These are phyloP conservation scores for Clavariopsis aquatica DNA, from an alignment of 495 filamentous ascomycete species.

Conservation along the genomic window DNA sequence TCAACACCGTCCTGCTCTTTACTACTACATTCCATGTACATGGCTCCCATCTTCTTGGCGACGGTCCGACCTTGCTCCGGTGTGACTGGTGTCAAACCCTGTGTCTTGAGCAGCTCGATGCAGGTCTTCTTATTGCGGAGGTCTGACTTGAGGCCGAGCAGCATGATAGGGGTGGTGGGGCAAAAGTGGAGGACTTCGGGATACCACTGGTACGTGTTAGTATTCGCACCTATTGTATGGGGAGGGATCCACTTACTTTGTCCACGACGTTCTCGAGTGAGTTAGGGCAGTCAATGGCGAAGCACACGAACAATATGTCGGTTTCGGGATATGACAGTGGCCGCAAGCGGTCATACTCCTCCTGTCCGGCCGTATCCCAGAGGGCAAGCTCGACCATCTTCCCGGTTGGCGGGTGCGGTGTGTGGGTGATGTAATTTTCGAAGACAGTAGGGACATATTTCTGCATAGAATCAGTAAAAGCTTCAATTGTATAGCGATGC, in stretches of 20 bases:
- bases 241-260: slow-evolving; percentile 64
- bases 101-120: slow-evolving; percentile 96
- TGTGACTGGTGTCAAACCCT: slow-evolving; percentile 92
- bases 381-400: slow-evolving; percentile 95
- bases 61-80: slow-evolving; percentile 84
- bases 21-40: slow-evolving; percentile 96
- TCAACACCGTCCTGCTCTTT: slow-evolving; percentile 96
- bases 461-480: slow-evolving; percentile 50
- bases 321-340: slow-evolving; percentile 97
- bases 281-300: slow-evolving; percentile 97
- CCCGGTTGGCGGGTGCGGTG: slow-evolving; percentile 77
- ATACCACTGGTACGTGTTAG: slow-evolving; percentile 72
- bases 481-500: background rate
- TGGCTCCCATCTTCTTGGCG: slow-evolving; percentile 86
- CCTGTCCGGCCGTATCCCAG: slow-evolving; percentile 98
- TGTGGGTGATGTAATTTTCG: slow-evolving; percentile 99
- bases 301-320: slow-evolving; percentile 96
- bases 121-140: slow-evolving; percentile 90
- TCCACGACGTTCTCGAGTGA: slow-evolving; percentile 98
- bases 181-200: slow-evolving; percentile 99
- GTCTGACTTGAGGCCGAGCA: slow-evolving; percentile 95
- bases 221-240: slow-evolving; percentile 20
- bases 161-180: slow-evolving; percentile 91
- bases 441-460: slow-evolving; percentile 99
- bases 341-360: slow-evolving; percentile 95